phyloP scores from a whole-genome alignment of 345 rosid genomes.

The Populus nigra region DNA sequence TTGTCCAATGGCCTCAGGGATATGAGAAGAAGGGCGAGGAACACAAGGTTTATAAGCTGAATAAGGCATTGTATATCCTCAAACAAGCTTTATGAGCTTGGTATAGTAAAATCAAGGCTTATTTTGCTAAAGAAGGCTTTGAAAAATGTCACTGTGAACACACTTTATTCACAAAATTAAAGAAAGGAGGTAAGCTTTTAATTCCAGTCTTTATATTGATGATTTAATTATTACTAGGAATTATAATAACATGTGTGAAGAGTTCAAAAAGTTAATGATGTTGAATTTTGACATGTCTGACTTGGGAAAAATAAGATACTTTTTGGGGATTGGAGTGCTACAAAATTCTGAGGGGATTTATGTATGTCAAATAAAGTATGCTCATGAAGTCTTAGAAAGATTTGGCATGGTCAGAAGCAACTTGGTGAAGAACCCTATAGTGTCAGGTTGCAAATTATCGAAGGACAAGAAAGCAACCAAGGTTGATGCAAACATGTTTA shows the following conservation, averaged over 20 bases:
- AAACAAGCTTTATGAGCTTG: background rate
- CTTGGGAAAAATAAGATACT: background rate
- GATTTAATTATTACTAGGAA: background rate
- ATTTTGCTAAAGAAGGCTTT: background rate
- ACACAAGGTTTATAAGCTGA: background rate
- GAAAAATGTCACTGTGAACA: background rate
- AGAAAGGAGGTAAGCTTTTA: background rate
- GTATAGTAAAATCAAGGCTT: background rate
- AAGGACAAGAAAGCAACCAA: background rate
- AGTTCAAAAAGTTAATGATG: background rate
- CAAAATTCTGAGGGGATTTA: background rate
- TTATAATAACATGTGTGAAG: background rate
- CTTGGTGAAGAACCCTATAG: background rate
- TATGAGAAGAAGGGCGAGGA: background rate
- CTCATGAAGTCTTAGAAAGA: background rate
- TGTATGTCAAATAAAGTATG: background rate
- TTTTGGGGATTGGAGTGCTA: background rate
- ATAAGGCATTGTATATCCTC: background rate
- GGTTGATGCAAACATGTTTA: background rate
- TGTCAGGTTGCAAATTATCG: background rate
- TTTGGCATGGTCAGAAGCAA: background rate
- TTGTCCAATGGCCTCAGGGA: background rate
- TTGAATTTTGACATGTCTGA: background rate
- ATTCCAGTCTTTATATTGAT: background rate
- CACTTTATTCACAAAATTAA: background rate